These are phyloP conservation scores for Exserohilum rostratum DNA, from an alignment of 2,329 filamentous ascomycete species.

Conservation along the genomic window DNA sequence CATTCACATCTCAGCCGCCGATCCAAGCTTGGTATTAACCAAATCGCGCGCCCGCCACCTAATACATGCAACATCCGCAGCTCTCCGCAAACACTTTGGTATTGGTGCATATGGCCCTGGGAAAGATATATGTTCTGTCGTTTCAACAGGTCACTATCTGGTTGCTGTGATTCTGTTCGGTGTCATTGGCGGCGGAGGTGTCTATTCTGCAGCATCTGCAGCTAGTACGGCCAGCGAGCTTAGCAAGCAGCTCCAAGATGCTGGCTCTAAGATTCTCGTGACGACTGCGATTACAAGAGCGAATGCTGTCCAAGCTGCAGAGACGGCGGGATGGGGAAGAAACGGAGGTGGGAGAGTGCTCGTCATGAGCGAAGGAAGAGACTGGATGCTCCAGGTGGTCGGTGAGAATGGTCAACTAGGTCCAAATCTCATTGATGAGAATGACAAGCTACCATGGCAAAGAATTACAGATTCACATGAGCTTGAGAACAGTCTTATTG, in stretches of 20 bases:
- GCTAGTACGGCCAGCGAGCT: constrained; percentile 60
- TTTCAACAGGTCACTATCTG: constrained; percentile 63
- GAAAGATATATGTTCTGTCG: constrained; percentile 59
- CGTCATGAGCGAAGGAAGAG: constrained; percentile 54
- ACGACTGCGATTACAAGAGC: constrained; percentile 58
- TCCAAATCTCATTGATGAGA: constrained; percentile 37
- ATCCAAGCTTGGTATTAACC: constrained; percentile 61
- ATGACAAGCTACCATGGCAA: constrained; percentile 59
- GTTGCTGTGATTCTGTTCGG: constrained; percentile 62
- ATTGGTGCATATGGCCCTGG: constrained; percentile 58
- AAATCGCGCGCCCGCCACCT: constrained; percentile 58
- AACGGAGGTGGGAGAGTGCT: constrained; percentile 55
- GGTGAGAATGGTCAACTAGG: constrained; percentile 33
- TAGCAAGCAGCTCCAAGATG: constrained; percentile 54
- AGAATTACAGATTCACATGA: constrained; percentile 58
- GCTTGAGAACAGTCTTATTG: constrained; percentile 55
- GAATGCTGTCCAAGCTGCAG: constrained; percentile 57
- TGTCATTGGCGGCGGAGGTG: constrained; percentile 64
- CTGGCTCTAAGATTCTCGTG: constrained; percentile 51
- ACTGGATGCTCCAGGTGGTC: constrained; percentile 44
- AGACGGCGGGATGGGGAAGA: constrained; percentile 50
- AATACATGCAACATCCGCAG: constrained; percentile 61
- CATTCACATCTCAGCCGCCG: constrained; percentile 63
- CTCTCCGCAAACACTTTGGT: constrained; percentile 60
- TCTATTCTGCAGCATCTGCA: constrained; percentile 63